Evolutionary conservation across 495 filamentous ascomycete genomes (phyloP).

Genomic region (Tuber aestivum): DNA sequence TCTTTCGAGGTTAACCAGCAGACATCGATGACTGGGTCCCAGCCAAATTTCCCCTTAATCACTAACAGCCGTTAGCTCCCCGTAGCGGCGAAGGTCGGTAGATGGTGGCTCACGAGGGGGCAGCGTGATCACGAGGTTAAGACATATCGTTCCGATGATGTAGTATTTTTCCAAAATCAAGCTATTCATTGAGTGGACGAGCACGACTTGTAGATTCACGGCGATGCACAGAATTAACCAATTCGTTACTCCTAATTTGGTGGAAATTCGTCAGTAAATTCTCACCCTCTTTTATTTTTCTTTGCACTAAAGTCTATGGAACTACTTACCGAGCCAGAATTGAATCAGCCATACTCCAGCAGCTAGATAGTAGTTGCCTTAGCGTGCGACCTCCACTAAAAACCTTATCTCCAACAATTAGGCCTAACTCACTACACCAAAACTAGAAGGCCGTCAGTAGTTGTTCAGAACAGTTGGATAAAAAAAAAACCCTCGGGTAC

Average conservation of each 20-base stretch:
- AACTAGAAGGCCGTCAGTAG: neutral
- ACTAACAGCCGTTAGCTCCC: constrained; percentile 12
- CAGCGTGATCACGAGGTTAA: constrained; percentile 27
- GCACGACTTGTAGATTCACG: constrained; percentile 32
- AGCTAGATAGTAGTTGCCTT: neutral
- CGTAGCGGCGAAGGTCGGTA: neutral
- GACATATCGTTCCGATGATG: constrained; percentile 22
- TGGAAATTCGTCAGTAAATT: neutral
- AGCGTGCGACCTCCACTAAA: neutral
- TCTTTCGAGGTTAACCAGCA: constrained; percentile 26
- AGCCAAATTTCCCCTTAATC: constrained; percentile 32
- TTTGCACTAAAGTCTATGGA: neutral
- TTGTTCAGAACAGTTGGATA: neutral
- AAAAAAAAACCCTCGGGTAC: neutral
- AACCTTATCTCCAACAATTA: neutral
- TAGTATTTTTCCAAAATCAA: constrained; percentile 31
- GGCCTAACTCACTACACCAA: neutral
- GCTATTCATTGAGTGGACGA: constrained; percentile 29
- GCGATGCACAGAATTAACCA: constrained; percentile 34
- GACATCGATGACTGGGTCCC: constrained; percentile 31
- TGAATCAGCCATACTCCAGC: constrained; percentile 28
- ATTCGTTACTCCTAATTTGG: constrained; percentile 26
- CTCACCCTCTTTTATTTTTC: neutral
- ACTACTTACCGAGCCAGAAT: constrained; percentile 31
- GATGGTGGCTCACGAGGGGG: constrained; percentile 21